Evolutionary conservation across 1,284 basidiomycete species (phyloP).

Genomic region (Tausonia pullulans): DNA sequence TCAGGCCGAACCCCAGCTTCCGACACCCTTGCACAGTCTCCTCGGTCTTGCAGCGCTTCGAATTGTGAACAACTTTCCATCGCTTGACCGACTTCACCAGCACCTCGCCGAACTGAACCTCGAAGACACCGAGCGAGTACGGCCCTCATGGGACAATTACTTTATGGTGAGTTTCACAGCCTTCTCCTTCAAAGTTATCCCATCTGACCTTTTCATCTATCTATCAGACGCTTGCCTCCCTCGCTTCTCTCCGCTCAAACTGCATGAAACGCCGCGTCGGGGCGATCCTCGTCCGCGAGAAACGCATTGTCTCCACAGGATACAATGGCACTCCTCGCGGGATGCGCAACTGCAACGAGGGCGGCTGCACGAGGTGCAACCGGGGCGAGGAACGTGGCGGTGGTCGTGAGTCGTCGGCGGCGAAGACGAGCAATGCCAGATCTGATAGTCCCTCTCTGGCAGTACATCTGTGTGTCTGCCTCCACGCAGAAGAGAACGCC

Average conservation of each 20-base stretch:
- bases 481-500: slow-evolving; percentile 98
- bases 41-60: slow-evolving; percentile 47
- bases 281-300: slow-evolving; percentile 75
- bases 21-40: slow-evolving; percentile 35
- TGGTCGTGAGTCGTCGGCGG: slow-evolving; percentile 31
- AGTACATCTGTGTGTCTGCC: slow-evolving; percentile 75
- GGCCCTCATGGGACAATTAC: slow-evolving; percentile 87
- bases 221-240: slow-evolving; percentile 62
- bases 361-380: slow-evolving; percentile 76
- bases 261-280: slow-evolving; percentile 98
- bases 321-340: slow-evolving; percentile 97
- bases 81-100: slow-evolving; percentile 45
- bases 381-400: slow-evolving; percentile 43
- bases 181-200: neutral
- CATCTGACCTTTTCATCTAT: neutral
- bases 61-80: slow-evolving; percentile 58
- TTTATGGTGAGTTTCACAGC: slow-evolving; percentile 60
- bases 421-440: neutral
- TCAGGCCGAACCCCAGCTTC: neutral
- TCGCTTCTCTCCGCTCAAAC: slow-evolving; percentile 79
- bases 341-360: slow-evolving; percentile 72
- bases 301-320: slow-evolving; percentile 87
- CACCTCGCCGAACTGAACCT: slow-evolving; percentile 61
- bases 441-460: neutral
- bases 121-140: slow-evolving; percentile 55